Evolutionary conservation across 768 basidiomycete genomes (phyloP).

Genomic region (Boletus insuetus): DNA sequence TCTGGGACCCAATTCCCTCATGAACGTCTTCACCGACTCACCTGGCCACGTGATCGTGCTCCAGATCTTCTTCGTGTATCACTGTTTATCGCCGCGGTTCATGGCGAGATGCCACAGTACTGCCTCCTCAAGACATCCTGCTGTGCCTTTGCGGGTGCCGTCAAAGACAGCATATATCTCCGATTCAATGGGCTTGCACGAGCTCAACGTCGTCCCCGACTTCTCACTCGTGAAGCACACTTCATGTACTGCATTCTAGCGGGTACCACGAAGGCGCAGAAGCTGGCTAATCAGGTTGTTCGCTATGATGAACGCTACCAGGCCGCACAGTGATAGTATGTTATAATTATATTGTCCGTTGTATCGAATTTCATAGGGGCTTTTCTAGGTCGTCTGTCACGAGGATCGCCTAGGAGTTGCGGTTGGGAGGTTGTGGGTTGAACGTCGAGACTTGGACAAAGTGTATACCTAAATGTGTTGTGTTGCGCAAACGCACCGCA

Average conservation of each 20-base stretch:
- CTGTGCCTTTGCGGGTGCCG: not conserved
- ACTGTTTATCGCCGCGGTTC: not conserved
- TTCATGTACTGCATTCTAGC: not conserved
- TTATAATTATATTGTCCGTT: too few species aligned
- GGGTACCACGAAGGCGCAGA: too few species aligned
- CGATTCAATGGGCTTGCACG: not conserved
- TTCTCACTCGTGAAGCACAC: not conserved
- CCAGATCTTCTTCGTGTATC: not conserved
- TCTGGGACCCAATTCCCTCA: not conserved
- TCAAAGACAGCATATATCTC: not conserved
- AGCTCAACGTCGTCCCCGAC: not conserved
- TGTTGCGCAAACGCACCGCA: too few species aligned
- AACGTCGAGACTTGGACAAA: too few species aligned
- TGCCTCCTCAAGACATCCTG: not conserved
- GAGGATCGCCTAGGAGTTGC: too few species aligned
- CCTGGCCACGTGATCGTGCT: not conserved
- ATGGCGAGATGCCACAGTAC: not conserved
- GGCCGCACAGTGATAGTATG: too few species aligned
- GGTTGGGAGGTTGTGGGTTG: too few species aligned
- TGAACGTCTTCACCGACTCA: not conserved
- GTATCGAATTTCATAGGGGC: too few species aligned
- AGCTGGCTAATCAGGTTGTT: too few species aligned
- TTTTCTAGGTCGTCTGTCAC: too few species aligned
- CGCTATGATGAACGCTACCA: too few species aligned
- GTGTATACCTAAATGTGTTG: too few species aligned